These are phyloP conservation scores for Nothopassalora personata DNA, from an alignment of 2,329 filamentous ascomycete species.

Conservation along the genomic window DNA sequence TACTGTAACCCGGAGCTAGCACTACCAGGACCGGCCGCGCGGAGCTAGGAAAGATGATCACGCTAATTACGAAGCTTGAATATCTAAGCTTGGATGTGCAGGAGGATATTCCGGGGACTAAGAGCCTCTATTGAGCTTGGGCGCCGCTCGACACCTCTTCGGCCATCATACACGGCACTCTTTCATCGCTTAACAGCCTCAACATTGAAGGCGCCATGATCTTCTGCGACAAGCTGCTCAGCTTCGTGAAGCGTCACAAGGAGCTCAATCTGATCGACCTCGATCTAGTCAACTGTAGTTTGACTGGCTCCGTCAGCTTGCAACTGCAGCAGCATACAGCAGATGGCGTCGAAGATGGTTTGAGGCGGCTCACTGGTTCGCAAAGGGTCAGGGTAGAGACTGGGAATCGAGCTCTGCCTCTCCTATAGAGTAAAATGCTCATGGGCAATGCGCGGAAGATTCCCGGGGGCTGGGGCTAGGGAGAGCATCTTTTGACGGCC, in stretches of 20 bases:
- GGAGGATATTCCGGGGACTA: background rate
- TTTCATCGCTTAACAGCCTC: background rate
- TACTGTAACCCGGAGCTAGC: background rate
- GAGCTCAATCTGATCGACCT: background rate
- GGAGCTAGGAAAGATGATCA: background rate
- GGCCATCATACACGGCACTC: background rate
- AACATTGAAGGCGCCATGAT: background rate
- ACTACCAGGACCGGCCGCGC: background rate
- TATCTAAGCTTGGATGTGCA: background rate
- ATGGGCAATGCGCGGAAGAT: no score
- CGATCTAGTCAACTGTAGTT: background rate
- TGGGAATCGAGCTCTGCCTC: no score
- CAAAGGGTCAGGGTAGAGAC: no score
- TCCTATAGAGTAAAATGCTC: no score
- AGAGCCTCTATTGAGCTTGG: background rate
- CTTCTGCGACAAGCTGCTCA: background rate
- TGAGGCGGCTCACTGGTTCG: no score
- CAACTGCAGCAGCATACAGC: no score
- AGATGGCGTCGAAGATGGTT: no score
- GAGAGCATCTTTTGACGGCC: no score
- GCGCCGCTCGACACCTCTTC: background rate
- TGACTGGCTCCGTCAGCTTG: no score
- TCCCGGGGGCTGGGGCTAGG: no score
- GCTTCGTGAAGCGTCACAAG: background rate
- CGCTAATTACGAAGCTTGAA: background rate